These are phyloP conservation scores for Penicillium canariense DNA, from an alignment of 495 filamentous ascomycete species.

Conservation along the genomic window DNA sequence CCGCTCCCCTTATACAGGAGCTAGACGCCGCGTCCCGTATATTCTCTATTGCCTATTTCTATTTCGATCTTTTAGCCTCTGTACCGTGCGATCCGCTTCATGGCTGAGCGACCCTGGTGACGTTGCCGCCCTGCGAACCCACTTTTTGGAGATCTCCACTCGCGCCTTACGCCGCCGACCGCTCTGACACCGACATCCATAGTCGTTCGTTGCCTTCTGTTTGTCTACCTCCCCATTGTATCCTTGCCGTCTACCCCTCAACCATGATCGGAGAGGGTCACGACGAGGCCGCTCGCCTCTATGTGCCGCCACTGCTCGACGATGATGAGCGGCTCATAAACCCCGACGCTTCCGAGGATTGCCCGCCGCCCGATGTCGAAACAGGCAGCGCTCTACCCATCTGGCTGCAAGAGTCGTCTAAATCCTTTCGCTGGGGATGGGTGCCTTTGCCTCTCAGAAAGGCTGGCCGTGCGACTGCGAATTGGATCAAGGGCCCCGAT, in stretches of 20 bases:
- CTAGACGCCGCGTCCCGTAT: constrained; percentile 1
- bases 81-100: background rate
- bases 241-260: constrained; percentile 2
- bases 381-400: constrained; percentile 41
- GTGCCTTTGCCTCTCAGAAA: constrained; percentile 50
- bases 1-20: constrained; percentile 7
- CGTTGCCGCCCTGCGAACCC: constrained; percentile 14
- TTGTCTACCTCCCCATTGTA: constrained; percentile 4
- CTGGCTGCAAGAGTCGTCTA: constrained; percentile 54
- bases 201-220: constrained; percentile 13
- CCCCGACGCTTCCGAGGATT: constrained; percentile 41
- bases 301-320: constrained; percentile 36
- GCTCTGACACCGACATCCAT: constrained; percentile 26
- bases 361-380: constrained; percentile 38
- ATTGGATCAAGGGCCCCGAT: constrained; percentile 72
- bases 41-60: constrained; percentile 8
- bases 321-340: constrained; percentile 39
- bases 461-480: constrained; percentile 44
- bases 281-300: constrained; percentile 35
- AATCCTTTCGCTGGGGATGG: constrained; percentile 53
- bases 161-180: constrained; percentile 21
- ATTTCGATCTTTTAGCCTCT: background rate
- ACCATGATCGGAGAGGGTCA: constrained; percentile 38
- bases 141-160: constrained; percentile 21
- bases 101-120: constrained; percentile 15